A percentile compares a stretch with the other conserved stretches of the same genome.
Conservation (phyloP, 1,139 yeast species). For the Pichia cactophila region DNA sequence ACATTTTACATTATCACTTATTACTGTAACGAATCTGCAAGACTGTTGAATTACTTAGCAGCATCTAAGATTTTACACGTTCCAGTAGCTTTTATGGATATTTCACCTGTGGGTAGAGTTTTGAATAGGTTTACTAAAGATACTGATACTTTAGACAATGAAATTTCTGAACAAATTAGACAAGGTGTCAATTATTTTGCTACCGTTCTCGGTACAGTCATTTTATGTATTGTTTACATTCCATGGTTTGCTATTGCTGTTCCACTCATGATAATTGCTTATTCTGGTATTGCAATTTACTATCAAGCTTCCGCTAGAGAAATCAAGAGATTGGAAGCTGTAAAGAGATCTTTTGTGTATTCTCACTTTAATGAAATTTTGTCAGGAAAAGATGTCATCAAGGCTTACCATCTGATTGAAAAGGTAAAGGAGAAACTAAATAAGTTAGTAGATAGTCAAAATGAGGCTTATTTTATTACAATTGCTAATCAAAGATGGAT, state of each 20-base stretch:
- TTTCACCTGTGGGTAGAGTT: slow-evolving; percentile 55
- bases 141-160: slow-evolving; percentile 54
- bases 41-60: slow-evolving; percentile 37
- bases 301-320: slow-evolving; percentile 72
- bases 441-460: slow-evolving; percentile 49
- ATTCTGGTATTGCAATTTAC: slow-evolving; percentile 46
- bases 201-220: slow-evolving; percentile 53
- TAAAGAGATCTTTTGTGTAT: slow-evolving; percentile 67
- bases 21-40: slow-evolving; percentile 44
- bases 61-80: slow-evolving; percentile 39
- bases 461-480: slow-evolving; percentile 62
- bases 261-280: slow-evolving; percentile 42
- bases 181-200: slow-evolving; percentile 42
- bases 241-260: slow-evolving; percentile 62
- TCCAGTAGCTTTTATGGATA: slow-evolving; percentile 54
- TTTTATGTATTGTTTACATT: slow-evolving; percentile 62
- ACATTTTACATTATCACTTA: slow-evolving; percentile 44
- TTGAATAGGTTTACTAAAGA: slow-evolving; percentile 55
- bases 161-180: slow-evolving; percentile 45
- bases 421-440: slow-evolving; percentile 48
- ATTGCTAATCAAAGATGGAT: slow-evolving; percentile 77
- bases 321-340: slow-evolving; percentile 73
- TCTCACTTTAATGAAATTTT: slow-evolving; percentile 71
- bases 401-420: slow-evolving; percentile 39
- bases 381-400: slow-evolving; percentile 63